Conservation (phyloP, 306 rosid genomes). For the Delonix regia region DNA sequence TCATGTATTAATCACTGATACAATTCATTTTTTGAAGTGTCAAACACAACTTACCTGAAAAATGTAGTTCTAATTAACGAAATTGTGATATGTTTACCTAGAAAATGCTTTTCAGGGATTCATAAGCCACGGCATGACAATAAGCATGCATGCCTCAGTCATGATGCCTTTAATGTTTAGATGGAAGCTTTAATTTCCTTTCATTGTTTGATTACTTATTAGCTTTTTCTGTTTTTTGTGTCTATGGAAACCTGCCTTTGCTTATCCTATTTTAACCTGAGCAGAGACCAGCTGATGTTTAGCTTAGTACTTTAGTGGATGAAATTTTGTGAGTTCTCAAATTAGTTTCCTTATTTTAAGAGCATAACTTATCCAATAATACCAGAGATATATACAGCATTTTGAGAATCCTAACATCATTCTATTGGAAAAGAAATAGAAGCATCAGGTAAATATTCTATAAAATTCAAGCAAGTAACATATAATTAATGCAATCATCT, state of each 20-base stretch:
- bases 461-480: background rate
- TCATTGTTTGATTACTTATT: background rate
- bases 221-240: background rate
- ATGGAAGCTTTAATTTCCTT: background rate
- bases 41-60: background rate
- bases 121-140: background rate
- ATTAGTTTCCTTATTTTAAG: background rate
- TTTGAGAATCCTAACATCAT: background rate
- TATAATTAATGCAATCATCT: background rate
- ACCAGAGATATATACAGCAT: background rate
- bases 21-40: no score
- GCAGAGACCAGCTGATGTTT: no score
- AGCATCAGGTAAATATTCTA: background rate
- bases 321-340: background rate
- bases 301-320: no score
- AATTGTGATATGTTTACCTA: background rate
- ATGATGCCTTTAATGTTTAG: background rate
- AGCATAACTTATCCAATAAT: no score
- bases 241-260: background rate
- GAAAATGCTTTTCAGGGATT: background rate
- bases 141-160: background rate
- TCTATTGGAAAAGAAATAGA: background rate
- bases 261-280: background rate
- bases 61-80: background rate
- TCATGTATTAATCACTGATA: no score